Base-by-base conservation (phyloP, 768 basidiomycete genomes). In the Amanita rimosa region DNA sequence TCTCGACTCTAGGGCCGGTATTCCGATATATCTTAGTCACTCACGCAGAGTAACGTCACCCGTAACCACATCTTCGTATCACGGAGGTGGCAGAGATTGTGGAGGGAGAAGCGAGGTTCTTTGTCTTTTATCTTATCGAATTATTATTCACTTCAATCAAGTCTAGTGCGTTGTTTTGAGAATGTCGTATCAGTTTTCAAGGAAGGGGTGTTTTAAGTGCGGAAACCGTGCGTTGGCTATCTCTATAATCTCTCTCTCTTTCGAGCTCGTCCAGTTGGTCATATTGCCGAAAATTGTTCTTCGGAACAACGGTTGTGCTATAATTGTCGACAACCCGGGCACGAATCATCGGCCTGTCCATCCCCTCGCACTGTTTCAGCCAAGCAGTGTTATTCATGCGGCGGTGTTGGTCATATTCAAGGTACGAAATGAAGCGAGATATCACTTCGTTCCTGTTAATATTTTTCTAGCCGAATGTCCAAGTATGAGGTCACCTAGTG, bases 241-340 rank as follows among this genome's bases (percentile, higher is more conserved):
- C 34, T 50, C 38, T 48, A 39, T 51, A 33, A 39, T 29, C 46
- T 37, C 47, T 44, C 49, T 44, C 51, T 55, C 43, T 27, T 55
- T 45, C 49, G 31, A 55, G 46, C 52, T 53, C 33, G 44, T 50
- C 35, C 57, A 93, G 91, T 93, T 62, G 91, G 91, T 42, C 91
- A 95, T 64, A 87, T 94, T 59, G 91, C 91, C 58, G 89, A 91
- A 73, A 86, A 84, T 58, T 95, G 91, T 63, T 76, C 88, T 40
- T 88, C 87, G 54, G 85, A 86, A 58, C 80, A 87, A 63, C 80
- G 89, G 58, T 77, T 95, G 52, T 95, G 92, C 69, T 95, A 92
- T 70, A 95, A 94, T 63, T 95, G 92, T 64, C 82, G 88, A 55
- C 86, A 92, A 62, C 85, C 90, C n/a, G 92, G 92, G 35, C 92